Evolutionary conservation across 1,139 yeast species (phyloP), one percentile per base, ranked within the genome.

Genomic region (Blastobotrys proliferans): DNA sequence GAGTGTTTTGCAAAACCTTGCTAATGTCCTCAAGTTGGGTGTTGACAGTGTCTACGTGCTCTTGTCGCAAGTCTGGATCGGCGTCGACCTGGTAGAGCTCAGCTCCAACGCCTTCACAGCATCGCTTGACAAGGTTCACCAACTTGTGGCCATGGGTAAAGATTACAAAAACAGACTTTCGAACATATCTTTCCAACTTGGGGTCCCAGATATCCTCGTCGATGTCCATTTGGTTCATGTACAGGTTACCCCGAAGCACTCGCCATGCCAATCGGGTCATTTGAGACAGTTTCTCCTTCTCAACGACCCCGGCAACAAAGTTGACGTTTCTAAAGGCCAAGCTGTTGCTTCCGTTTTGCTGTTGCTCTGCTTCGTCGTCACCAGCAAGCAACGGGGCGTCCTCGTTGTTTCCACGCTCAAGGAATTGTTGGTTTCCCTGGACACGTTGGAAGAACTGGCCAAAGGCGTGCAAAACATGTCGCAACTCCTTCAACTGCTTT

Each of bases 251-350:
- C 64, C 97, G 80, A 54, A 92, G 73, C 1, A 81, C 81, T 66
- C 98, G 77, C 97, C 97, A 92, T 51, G 94, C 72, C 43, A 94
- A 87, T 55, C 87, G 85, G 61, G 88, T 95, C 53, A 92, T 69
- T 3, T 84, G 73, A 38, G 72, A 70, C 41, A 83, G 79, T 59
- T 84, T 84, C 20, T 75, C 76, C 47, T 94, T 76, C 49, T 79
- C 77, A 40, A 94, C 83, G 8, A 87, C 86, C 54, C 98, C 98
- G 20, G 94, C 73, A 32, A 90, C 81, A 54, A 84, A 86, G 44
- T 71, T 76, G 20, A 73, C 71, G 48, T 70, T 69, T 47, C 67
- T 61, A 28, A 51, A 42, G 8, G 62, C 48, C 40, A 57, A 27
- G 26, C 43, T 16, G 41, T 28, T n/a, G 37, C 43, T 4, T 10